These are phyloP conservation scores for Thalassiosira livingstoniorum DNA, from an alignment of 352 stramenopile genomes.

Conservation along the genomic window DNA sequence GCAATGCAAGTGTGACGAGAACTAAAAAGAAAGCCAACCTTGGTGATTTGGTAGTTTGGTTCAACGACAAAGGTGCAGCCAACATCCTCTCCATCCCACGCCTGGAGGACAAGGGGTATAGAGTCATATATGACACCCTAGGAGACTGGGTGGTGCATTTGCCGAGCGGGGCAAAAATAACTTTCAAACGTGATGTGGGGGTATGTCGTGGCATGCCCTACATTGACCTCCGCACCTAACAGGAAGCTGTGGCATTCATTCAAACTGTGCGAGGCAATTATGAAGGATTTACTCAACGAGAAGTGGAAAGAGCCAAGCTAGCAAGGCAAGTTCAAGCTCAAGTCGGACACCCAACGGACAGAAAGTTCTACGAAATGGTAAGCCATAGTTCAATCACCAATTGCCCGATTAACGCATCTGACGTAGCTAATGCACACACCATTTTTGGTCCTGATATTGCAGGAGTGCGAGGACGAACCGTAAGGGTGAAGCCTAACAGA, in stretches of 20 bases:
- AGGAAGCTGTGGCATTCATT: background rate
- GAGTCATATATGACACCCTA: background rate
- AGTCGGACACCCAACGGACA: conserved; percentile 22
- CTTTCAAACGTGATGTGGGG: background rate
- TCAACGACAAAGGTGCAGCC: no score
- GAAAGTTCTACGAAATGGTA: conserved; percentile 27
- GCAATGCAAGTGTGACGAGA: no score
- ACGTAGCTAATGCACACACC: conserved; percentile 2
- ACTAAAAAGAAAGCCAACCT: no score
- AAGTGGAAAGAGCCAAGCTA: conserved; percentile 35
- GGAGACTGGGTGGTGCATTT: background rate
- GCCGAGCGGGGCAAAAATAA: background rate
- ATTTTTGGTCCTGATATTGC: conserved; percentile 14
- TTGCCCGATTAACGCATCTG: conserved; percentile 22
- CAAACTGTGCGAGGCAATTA: conserved; percentile 24
- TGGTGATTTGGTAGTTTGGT: no score
- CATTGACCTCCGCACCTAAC: background rate
- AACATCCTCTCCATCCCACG: background rate
- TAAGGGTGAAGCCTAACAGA: background rate
- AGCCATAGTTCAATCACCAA: conserved; percentile 39
- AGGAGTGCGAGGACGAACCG: background rate
- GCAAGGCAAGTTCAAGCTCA: conserved; percentile 40
- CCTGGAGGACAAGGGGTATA: background rate
- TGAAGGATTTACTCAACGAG: conserved; percentile 37
- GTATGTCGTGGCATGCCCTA: background rate